A percentile compares a stretch with the other conserved stretches of the same genome.
These are phyloP conservation scores for Climacium dendroides DNA, from an alignment of 225 moss, liverwort and hornwort genomes.

Conservation along the genomic window DNA sequence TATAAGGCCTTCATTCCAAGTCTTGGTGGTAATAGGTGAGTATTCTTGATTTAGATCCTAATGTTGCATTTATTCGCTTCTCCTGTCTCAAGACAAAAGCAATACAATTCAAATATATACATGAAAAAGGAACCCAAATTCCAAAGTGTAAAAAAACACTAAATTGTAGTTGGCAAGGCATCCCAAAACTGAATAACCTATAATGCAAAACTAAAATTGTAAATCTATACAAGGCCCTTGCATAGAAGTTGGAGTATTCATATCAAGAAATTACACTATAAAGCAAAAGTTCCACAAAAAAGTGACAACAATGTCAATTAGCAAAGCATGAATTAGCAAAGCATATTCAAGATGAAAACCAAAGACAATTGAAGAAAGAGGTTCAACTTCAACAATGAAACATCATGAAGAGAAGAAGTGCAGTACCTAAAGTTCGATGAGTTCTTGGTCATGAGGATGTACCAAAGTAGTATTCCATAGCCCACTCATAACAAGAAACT, in stretches of 20 bases:
- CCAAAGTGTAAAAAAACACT: neutral
- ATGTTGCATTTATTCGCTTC: neutral
- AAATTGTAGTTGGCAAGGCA: neutral
- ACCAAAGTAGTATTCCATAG: neutral
- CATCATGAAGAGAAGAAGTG: too few species aligned
- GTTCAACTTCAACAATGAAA: neutral
- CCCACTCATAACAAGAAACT: neutral
- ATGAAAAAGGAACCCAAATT: neutral
- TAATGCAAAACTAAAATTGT: neutral
- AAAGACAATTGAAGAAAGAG: neutral
- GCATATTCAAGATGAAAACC: neutral
- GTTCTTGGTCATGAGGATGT: neutral
- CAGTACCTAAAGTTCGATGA: neutral
- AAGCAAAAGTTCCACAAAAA: neutral
- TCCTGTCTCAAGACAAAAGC: neutral
- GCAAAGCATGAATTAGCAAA: neutral
- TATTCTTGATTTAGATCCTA: neutral
- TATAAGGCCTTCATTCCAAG: neutral
- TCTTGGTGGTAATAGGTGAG: neutral
- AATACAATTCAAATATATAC: neutral
- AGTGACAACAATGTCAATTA: too few species aligned
- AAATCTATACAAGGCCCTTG: neutral
- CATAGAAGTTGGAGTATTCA: neutral
- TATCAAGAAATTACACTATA: neutral
- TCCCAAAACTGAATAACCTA: neutral